Base-by-base conservation (phyloP, 2,329 filamentous ascomycete genomes). In the Parascedosporium putredinis region DNA sequence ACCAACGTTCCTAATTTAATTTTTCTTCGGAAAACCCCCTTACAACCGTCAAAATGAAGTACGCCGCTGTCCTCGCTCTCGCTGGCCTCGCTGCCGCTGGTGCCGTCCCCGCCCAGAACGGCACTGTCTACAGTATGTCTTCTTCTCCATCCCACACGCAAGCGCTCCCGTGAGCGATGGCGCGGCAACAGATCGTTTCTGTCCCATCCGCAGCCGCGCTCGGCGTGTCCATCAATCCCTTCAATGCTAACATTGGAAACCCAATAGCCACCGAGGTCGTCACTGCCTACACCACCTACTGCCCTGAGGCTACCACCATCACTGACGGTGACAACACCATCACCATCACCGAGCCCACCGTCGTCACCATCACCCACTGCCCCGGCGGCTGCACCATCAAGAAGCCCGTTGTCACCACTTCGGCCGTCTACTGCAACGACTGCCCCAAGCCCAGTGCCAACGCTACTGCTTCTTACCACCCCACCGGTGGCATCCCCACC, bases 341-440 rank as follows among this genome's bases (percentile, higher is more conserved):
- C 75, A 83, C 76, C 59, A 72, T 88, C 68, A 81, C 81, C 56
- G 70, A 75, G 69, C 68, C 82, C 63, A 83, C 80, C 64, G 83
- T 79, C 64, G 67, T 85, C 66, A 86, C 82, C 71, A 78, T 86
- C 74, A 79, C 79, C 59, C 72, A 83, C 74, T 84, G 83, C 76
- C 78, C 81, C 59, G 47, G 47, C 18, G 47, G 47, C 27, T 85
- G 81, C 81, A 86, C 78, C 62, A 62, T 80, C 67, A 75, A 72
- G 70, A 76, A 74, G 70, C 76, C 78, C 50, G 69, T 81, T 58
- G 67, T 68, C 62, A 73, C 69, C 64, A 69, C 70, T 63, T 70
- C 72, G 54, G 64, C 68, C 43, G 74, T 78, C 43, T 58, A 68
- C 64, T 79, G 76, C 76, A 59, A 68, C 63, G 69, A 67, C 67